Evolutionary conservation across 2,329 filamentous ascomycete genomes (phyloP).

Genomic region (Phaeosphaeriaceae sp.): DNA sequence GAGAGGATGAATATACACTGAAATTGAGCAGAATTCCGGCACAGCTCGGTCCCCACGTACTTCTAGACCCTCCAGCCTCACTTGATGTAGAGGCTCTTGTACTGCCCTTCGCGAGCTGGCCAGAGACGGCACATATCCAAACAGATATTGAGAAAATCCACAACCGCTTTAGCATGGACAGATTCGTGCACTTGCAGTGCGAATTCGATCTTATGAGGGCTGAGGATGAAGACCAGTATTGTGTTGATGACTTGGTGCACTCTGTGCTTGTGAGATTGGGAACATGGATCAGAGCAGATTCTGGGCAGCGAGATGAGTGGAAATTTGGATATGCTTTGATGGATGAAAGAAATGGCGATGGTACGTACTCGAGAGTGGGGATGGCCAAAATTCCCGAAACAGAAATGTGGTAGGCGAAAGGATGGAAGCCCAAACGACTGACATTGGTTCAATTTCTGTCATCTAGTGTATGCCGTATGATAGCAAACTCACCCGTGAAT

Average conservation of each 20-base stretch:
- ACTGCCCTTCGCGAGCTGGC: neutral
- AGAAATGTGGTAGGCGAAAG: neutral
- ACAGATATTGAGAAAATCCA: neutral
- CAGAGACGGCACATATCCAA: neutral
- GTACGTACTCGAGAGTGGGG: neutral
- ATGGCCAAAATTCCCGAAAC: neutral
- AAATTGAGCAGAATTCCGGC: neutral
- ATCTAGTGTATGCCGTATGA: neutral
- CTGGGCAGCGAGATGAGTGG: neutral
- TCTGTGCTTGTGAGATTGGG: neutral
- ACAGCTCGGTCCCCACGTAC: neutral
- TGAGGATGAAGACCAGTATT: neutral
- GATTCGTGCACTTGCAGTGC: neutral
- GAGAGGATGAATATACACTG: neutral
- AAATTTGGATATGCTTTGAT: neutral
- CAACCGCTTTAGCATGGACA: neutral
- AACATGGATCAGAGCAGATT: neutral
- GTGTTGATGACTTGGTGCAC: neutral
- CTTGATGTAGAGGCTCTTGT: neutral
- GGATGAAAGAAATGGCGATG: neutral
- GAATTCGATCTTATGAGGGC: neutral
- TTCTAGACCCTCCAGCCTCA: neutral
- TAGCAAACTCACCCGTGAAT: neutral
- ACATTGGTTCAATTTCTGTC: neutral
- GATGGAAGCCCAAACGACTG: neutral